Evolutionary conservation across 192 early-diverging fungal species (phyloP), one percentile per base, ranked within the genome.

Genomic region (Mortierella hygrophila): DNA sequence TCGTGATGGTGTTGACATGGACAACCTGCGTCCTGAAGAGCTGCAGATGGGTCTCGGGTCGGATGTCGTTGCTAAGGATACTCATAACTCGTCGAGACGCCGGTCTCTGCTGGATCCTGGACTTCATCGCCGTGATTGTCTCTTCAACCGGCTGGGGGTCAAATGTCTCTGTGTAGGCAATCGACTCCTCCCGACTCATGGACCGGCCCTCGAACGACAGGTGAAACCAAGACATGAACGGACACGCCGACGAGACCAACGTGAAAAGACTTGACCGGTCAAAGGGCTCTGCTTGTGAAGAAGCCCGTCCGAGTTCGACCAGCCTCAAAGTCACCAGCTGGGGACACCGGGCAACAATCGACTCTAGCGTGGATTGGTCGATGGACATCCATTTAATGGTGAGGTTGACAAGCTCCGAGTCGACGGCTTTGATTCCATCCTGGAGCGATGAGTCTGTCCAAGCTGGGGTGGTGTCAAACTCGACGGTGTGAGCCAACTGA

Each of bases 351-450:
- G 38, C n/a, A 5, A 76, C 38, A 41, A 65, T 76, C 0, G 57
- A 11, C 26, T 60, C 41, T 37, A 76, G 60, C 9, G 38, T 76
- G 1, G 37, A 21, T 32, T 76, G 75, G 35, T 41, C 55, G 21
- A 68, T 42, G 40, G 54, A 18, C 57, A 76, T 65, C 57, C 75
- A 55, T 44, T 46, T 76, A 41, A 76, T 65, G 18, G 37, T 76
- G 23, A 76, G 35, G 41, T 18, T 65, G 35, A 42, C 75, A 38
- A 76, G 54, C 60, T 65, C 29, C 10, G 60, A 65, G 55, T 26
- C 13, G 60, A 57, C 55, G 16, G 7, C n/a, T 26, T 26, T 65
- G 60, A 35, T 6, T 1, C 13, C 11, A 10, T 29, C 60, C 60
- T 65, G 60, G 11, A 54, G 57, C 2, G 60, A 32, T 26, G 35